phyloP scores from a whole-genome alignment of 2,329 filamentous ascomycete species.

The Sarocladium oryzae region DNA sequence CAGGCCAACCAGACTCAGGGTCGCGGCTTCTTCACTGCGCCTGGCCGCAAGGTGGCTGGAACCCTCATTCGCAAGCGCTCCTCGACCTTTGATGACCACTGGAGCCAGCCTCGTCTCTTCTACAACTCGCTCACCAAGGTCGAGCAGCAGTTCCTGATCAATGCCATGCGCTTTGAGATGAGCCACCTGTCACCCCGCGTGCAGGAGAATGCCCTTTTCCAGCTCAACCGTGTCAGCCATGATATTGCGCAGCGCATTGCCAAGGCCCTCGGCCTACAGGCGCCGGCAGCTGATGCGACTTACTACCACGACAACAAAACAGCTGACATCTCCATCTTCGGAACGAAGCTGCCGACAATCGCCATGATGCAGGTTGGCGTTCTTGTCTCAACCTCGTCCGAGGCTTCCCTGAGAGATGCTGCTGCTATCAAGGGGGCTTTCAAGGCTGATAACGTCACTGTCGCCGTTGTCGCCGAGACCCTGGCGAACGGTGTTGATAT shows the following conservation, averaged over 20 bases:
- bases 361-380: conserved; percentile 59
- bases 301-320: conserved; percentile 68
- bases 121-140: conserved; percentile 49
- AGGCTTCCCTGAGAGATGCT: conserved; percentile 41
- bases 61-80: conserved; percentile 50
- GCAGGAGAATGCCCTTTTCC: conserved; percentile 58
- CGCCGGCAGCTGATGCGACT: conserved; percentile 51
- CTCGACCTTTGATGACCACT: conserved; percentile 33
- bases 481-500: conserved; percentile 48
- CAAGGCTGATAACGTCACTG: conserved; percentile 43
- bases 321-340: conserved; percentile 52
- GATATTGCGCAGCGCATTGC: conserved; percentile 62
- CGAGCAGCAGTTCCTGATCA: conserved; percentile 67
- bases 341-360: conserved; percentile 50
- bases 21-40: conserved; percentile 64
- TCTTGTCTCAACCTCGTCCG: conserved; percentile 39
- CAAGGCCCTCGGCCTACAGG: conserved; percentile 49
- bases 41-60: conserved; percentile 46
- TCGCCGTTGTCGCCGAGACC: conserved; percentile 54
- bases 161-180: conserved; percentile 67
- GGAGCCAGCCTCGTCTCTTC: conserved; percentile 66
- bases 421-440: conserved; percentile 43
- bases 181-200: conserved; percentile 54
- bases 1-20: conserved; percentile 60
- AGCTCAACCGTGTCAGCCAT: conserved; percentile 63